Evolutionary conservation across 345 rosid genomes (phyloP), one percentile per base, ranked within the genome.

Genomic region (Eutrema yunnanense): DNA sequence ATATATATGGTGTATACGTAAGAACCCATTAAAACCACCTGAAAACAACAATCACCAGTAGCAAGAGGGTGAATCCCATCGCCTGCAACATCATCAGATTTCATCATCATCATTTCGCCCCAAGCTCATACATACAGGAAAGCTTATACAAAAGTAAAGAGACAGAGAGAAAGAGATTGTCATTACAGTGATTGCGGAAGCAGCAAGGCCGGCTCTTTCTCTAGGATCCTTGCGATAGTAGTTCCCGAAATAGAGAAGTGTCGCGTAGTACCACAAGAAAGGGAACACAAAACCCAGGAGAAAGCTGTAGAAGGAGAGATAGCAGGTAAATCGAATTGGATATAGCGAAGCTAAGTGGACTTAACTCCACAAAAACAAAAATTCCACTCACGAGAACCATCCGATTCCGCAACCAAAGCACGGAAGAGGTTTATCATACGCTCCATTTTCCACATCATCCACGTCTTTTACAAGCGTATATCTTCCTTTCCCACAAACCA

Each of bases 171-270:
- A 9, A n/a, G 40, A 40, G 55, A 40, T 51, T 29, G 46, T 12
- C 38, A 49, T 84, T 86, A 93, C 98, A 78, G 93, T 86, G 60
- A 93, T 84, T 61, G 98, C 97, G n/a, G 98, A 87, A 69, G 99
- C 99, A 65, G 97, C 99, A 44, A 94, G 96, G 54, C 99, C 99
- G 6, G 93, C 97, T 72, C 99, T 87, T 79, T 95, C 99, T 82
- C 99, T 82, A 48, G 99, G 97, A 83, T 95, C 99, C 77, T 86
- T 95, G n/a, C 96, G 90, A 83, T 88, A 90, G 83, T 84, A 84
- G 70, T 95, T 92, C 38, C 97, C 96, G 43, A 95, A 87, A 73
- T 89, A 95, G 41, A 91, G 90, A 82, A 92, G 63, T 58, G 99
- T 82, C 0, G 96, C 96, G 63, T 89, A 95, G 84, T 78, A 95